Evolutionary conservation across 2,329 filamentous ascomycete species (phyloP).

Genomic region (Cryphonectria japonica): DNA sequence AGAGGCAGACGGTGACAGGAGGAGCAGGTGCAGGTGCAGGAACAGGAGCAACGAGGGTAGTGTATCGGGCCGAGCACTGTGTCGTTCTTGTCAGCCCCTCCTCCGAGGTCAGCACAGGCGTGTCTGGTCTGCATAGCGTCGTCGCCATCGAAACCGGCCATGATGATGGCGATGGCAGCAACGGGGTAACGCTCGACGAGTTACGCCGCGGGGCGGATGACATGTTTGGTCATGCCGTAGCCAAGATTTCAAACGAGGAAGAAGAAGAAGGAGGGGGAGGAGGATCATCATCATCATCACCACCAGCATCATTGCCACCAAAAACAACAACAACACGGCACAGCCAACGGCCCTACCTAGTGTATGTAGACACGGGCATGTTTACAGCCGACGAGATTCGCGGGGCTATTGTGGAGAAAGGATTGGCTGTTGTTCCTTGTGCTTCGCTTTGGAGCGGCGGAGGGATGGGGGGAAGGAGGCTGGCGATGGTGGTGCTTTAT

Average conservation of each 20-base stretch:
- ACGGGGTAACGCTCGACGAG: not conserved
- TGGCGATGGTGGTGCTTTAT: conserved; percentile 25
- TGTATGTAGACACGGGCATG: conserved; percentile 32
- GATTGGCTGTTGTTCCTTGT: conserved; percentile 22
- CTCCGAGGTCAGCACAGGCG: not conserved
- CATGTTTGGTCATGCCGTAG: conserved; percentile 1
- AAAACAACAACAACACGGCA: not conserved
- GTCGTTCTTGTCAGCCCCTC: not conserved
- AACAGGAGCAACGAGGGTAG: not conserved
- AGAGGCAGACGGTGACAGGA: not conserved
- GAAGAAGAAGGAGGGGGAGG: not conserved
- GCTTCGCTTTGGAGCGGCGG: conserved; percentile 21
- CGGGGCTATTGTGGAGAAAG: conserved; percentile 4
- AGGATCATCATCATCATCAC: not conserved
- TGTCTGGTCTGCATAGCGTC: conserved; percentile 21
- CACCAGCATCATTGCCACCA: not conserved
- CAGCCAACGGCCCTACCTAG: conserved; percentile 33
- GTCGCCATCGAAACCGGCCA: not conserved
- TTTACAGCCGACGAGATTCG: conserved; percentile 15
- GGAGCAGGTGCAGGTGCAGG: too few relatives aligned
- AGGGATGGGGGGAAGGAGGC: not conserved
- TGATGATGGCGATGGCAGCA: not conserved
- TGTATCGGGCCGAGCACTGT: conserved; percentile 21
- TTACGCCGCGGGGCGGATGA: not conserved
- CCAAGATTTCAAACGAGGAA: not conserved